Conservation (phyloP, 371 early-diverging fungal species). For the Mycotypha africana region DNA sequence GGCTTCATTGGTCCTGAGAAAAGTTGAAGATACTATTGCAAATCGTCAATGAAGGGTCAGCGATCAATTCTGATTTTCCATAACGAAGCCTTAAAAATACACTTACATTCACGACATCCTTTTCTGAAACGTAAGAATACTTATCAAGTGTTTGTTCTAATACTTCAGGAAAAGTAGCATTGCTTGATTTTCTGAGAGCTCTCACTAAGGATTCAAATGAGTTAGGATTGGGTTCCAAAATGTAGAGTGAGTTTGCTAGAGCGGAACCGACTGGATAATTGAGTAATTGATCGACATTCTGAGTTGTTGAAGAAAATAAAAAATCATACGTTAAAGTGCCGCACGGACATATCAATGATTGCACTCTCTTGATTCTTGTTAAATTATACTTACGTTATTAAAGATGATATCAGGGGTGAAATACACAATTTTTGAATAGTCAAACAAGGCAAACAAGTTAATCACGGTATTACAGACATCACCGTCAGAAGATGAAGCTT, state of each 20-base stretch:
- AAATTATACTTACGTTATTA: constrained; percentile 16
- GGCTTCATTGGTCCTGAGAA: constrained; percentile 31
- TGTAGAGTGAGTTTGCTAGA: constrained; percentile 2
- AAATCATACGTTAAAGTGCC: not conserved
- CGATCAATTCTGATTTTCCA: too few relatives aligned
- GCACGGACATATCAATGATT: not conserved
- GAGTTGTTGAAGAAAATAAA: not conserved
- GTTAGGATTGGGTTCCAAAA: constrained; percentile 11
- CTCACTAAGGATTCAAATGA: constrained; percentile 6
- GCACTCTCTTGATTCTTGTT: not conserved
- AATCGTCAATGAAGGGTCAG: too few relatives aligned
- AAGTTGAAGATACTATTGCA: too few relatives aligned
- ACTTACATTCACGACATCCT: too few relatives aligned
- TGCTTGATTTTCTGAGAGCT: not conserved
- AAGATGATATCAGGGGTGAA: constrained; percentile 26
- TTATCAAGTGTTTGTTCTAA: not conserved
- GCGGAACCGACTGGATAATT: constrained; percentile 9
- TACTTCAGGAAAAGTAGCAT: not conserved
- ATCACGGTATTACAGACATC: not conserved
- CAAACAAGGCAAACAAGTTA: constrained; percentile 6
- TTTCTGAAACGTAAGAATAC: not conserved
- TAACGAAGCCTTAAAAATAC: too few relatives aligned
- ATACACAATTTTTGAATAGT: constrained; percentile 21
- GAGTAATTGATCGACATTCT: constrained; percentile 28
- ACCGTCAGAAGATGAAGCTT: not conserved